Conservation (phyloP, 1,284 basidiomycete genomes). For the Papiliotrema terrestris region DNA sequence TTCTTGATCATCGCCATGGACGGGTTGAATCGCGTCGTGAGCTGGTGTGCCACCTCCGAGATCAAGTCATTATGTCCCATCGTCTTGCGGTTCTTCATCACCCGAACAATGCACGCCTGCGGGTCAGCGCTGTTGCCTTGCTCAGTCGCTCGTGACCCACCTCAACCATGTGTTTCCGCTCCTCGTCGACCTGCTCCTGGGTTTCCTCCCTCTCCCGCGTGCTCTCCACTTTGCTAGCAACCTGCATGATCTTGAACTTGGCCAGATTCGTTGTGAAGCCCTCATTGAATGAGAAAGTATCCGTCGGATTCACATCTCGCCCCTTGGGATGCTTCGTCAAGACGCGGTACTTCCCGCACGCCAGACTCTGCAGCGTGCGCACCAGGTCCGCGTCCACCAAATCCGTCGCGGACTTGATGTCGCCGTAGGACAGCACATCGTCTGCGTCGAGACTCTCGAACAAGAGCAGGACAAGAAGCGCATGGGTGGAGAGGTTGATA, state of each 20-base stretch:
- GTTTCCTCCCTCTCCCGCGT: slow-evolving; percentile 88
- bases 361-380: slow-evolving; percentile 89
- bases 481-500: slow-evolving; percentile 88
- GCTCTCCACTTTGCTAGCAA: slow-evolving; percentile 81
- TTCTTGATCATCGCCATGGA: slow-evolving; percentile 86
- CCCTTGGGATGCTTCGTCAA: slow-evolving; percentile 86
- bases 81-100: slow-evolving; percentile 95
- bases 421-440: slow-evolving; percentile 56
- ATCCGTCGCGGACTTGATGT: slow-evolving; percentile 58
- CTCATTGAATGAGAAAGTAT: slow-evolving; percentile 85
- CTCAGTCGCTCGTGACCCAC: slow-evolving; percentile 51
- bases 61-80: slow-evolving; percentile 87
- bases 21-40: slow-evolving; percentile 80
- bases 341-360: slow-evolving; percentile 94
- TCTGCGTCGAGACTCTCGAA: slow-evolving; percentile 72
- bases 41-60: slow-evolving; percentile 83
- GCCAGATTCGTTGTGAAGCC: slow-evolving; percentile 76
- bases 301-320: slow-evolving; percentile 69
- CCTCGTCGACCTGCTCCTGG: slow-evolving; percentile 84
- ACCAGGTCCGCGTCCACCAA: slow-evolving; percentile 78
- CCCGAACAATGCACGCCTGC: slow-evolving; percentile 91
- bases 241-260: slow-evolving; percentile 90
- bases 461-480: slow-evolving; percentile 79
- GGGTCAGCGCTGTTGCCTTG: neutral
- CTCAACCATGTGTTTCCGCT: slow-evolving; percentile 84